Conservation (phyloP, 2,329 filamentous ascomycete species). For the Chaetomium strumarium region DNA sequence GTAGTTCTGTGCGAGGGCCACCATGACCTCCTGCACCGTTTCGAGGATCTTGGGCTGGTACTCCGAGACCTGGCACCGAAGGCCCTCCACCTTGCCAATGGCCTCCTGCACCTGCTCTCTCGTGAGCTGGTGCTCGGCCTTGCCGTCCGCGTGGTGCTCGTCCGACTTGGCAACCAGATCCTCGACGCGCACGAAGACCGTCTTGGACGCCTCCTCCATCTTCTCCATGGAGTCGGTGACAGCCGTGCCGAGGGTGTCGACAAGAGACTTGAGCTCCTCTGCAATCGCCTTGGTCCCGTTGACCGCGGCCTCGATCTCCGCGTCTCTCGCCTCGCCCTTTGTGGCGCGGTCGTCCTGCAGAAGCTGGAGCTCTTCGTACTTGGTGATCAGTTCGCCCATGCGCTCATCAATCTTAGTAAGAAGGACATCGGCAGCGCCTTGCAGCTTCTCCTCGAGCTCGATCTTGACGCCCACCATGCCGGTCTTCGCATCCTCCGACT, state of each 20-base stretch:
- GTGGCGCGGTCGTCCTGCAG: slow-evolving; percentile 68
- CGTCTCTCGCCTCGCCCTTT: slow-evolving; percentile 66
- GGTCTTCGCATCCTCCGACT: slow-evolving; percentile 81
- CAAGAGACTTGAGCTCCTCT: slow-evolving; percentile 79
- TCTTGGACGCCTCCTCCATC: slow-evolving; percentile 80
- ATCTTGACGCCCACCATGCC: slow-evolving; percentile 74
- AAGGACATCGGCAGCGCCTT: slow-evolving; percentile 49
- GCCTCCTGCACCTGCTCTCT: slow-evolving; percentile 75
- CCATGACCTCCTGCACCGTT: slow-evolving; percentile 77
- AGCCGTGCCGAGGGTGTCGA: slow-evolving; percentile 76
- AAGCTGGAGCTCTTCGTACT: slow-evolving; percentile 80
- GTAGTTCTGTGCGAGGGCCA: slow-evolving; percentile 78
- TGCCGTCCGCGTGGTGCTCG: slow-evolving; percentile 66
- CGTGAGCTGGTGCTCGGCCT: slow-evolving; percentile 75
- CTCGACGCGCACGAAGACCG: slow-evolving; percentile 76
- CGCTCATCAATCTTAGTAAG: slow-evolving; percentile 55
- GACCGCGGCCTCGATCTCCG: slow-evolving; percentile 67
- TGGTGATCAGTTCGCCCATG: slow-evolving; percentile 71
- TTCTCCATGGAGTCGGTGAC: slow-evolving; percentile 81
- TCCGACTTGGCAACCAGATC: slow-evolving; percentile 71
- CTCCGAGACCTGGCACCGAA: slow-evolving; percentile 75
- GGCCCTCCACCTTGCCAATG: slow-evolving; percentile 62
- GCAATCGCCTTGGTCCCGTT: slow-evolving; percentile 70
- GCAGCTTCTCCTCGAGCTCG: slow-evolving; percentile 75
- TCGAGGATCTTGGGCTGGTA: slow-evolving; percentile 85